phyloP scores from a whole-genome alignment of 2,329 filamentous ascomycete genomes.

The Phaeosphaeriaceae sp. region DNA sequence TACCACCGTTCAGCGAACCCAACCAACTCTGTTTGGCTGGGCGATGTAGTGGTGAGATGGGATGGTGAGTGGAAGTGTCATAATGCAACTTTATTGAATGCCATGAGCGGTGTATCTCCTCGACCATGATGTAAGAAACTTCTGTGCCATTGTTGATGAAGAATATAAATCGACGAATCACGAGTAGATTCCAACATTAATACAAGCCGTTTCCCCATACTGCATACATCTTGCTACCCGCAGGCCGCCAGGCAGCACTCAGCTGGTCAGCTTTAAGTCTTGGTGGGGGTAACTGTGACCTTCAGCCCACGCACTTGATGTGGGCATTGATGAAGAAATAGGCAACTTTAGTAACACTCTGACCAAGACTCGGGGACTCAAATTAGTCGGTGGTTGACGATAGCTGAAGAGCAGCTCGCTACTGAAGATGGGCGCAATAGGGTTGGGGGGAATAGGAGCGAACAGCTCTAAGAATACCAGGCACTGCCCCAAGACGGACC shows the following conservation, averaged over 20 bases:
- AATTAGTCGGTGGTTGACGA: neutral
- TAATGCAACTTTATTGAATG: neutral
- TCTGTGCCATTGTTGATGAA: neutral
- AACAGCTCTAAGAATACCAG: constrained; percentile 8
- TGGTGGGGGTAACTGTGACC: neutral
- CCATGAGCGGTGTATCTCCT: constrained; percentile 11
- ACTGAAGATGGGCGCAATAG: neutral
- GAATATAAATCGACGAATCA: neutral
- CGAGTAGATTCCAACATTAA: neutral
- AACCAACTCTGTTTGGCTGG: too few species aligned
- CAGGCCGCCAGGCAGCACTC: constrained; percentile 20
- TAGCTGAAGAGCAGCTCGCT: neutral
- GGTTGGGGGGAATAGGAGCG: neutral
- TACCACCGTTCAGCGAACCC: neutral
- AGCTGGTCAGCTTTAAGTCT: constrained; percentile 33
- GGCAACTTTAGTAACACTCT: neutral
- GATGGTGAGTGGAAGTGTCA: neutral
- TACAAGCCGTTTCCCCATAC: constrained; percentile 2
- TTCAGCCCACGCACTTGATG: constrained; percentile 12
- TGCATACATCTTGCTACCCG: constrained; percentile 7
- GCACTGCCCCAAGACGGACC: constrained; percentile 11
- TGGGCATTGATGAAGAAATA: constrained; percentile 17
- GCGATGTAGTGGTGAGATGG: neutral
- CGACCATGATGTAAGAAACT: neutral
- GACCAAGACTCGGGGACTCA: neutral